Percentiles rank a stretch among this genome's conserved stretches.
phyloP scores from a whole-genome alignment of 345 rosid genomes.

The Salix udensis region DNA sequence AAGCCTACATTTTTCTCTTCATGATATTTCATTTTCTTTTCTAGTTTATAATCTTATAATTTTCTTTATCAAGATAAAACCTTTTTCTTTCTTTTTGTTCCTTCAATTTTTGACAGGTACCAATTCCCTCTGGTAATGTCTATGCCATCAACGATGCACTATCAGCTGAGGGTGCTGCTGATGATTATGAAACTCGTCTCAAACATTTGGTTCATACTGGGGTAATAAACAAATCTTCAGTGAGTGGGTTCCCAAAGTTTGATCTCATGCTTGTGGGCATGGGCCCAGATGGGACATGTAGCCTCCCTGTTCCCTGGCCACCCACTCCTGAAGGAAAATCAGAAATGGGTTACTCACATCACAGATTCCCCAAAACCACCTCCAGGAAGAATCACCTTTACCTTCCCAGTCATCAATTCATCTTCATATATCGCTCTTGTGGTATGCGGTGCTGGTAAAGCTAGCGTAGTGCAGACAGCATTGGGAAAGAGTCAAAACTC shows the following conservation, averaged over 20 bases:
- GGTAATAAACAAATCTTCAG: slow-evolving; percentile 34
- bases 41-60: no score
- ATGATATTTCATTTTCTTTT: no score
- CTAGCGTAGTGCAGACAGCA: slow-evolving; percentile 50
- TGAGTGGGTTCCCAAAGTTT: slow-evolving; percentile 67
- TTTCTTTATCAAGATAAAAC: neutral
- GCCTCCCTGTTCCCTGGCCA: slow-evolving; percentile 88
- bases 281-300: slow-evolving; percentile 44
- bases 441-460: slow-evolving; percentile 66
- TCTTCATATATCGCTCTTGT: slow-evolving; percentile 69
- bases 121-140: slow-evolving; percentile 58
- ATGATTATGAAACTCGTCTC: slow-evolving; percentile 73
- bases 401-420: slow-evolving; percentile 83
- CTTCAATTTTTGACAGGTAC: slow-evolving; percentile 40
- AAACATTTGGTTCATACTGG: slow-evolving; percentile 45
- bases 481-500: slow-evolving; percentile 38
- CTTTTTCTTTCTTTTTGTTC: neutral
- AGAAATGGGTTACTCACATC: slow-evolving; percentile 73
- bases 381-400: slow-evolving; percentile 73
- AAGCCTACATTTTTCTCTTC: no score
- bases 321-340: slow-evolving; percentile 51
- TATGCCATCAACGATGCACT: slow-evolving; percentile 73
- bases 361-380: slow-evolving; percentile 88
- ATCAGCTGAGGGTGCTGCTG: slow-evolving; percentile 79
- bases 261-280: slow-evolving; percentile 27